Evolutionary conservation across 805 yeast genomes (phyloP), one percentile per base, ranked within the genome.

Genomic region (Barnettozyma siamensis): DNA sequence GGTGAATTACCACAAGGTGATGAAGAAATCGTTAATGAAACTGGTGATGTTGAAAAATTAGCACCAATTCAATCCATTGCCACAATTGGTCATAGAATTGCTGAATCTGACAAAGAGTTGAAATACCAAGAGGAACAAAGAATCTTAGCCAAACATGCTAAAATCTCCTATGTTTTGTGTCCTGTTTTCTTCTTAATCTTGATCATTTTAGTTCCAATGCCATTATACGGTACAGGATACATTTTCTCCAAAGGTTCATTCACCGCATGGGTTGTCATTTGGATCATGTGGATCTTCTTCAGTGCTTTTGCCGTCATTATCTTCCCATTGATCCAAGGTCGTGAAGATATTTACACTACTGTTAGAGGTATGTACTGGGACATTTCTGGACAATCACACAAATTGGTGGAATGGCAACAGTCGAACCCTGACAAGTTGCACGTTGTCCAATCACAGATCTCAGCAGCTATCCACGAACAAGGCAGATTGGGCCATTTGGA

Each of bases 181-280:
- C 60, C 75, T 3, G 64, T 73, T 33, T 69, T 86, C 50, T 78
- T 87, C 6, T 50, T 86, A 8, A 69, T 81, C 35, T 65, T 88
- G 37, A 64, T 88, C 26, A 72, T 88, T 20, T 55, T 88, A 24
- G 87, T 94, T 93, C 96, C 96, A 54, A 84, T 88, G 88, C 96
- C 96, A 49, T 82, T 88, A 93, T 88, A 82, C 60, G 96, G 95
- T 26, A 57, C 82, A 5, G 72, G 75, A 3, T 88, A 88, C 57
- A 69, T 88, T 31, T 88, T 88, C 63, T 76, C 86, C 40, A 80
- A 76, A 60, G 63, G 60, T 42, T 86, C 86, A 65, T 88, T 88
- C 63, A 84, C 93, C 7, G 96, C 95, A 34, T 88, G 96, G 96
- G 75, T 88, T 37, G 77, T 72, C 29, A 94, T 88, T 24, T 78